These are phyloP conservation scores for Taphrina pruni DNA, from an alignment of 1,139 yeast species.

Conservation along the genomic window DNA sequence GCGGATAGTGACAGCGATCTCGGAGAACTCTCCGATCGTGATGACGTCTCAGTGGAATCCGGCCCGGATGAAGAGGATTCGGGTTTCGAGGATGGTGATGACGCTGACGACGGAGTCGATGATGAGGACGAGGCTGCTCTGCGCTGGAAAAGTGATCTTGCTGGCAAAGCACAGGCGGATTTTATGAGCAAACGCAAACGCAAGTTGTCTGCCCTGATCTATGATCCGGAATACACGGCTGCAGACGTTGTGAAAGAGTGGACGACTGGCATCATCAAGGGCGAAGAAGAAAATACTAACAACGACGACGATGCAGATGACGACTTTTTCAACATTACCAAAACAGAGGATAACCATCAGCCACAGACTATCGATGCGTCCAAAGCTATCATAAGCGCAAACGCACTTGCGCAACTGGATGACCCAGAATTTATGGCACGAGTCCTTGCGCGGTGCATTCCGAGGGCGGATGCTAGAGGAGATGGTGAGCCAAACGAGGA, in stretches of 20 bases:
- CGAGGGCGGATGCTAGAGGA: slow-evolving; percentile 47
- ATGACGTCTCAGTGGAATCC: slow-evolving; percentile 41
- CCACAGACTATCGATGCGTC: slow-evolving; percentile 50
- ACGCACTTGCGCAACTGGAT: slow-evolving; percentile 33
- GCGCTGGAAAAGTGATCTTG: slow-evolving; percentile 54
- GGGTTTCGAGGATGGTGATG: slow-evolving; percentile 12
- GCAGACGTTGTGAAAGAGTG: slow-evolving; percentile 54
- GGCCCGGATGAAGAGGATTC: slow-evolving; percentile 21
- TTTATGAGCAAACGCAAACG: slow-evolving; percentile 58
- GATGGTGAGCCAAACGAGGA: slow-evolving; percentile 49
- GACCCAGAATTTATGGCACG: slow-evolving; percentile 39
- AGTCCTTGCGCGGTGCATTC: slow-evolving; percentile 45
- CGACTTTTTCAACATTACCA: slow-evolving; percentile 68
- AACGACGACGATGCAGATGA: slow-evolving; percentile 68
- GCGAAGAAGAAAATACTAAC: slow-evolving; percentile 57
- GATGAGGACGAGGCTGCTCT: slow-evolving; percentile 53
- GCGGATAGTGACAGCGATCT: slow-evolving; percentile 58
- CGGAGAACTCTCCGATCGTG: slow-evolving; percentile 51
- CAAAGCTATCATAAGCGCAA: slow-evolving; percentile 39
- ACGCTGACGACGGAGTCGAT: slow-evolving; percentile 48
- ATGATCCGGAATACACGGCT: slow-evolving; percentile 58
- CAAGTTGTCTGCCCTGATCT: slow-evolving; percentile 81
- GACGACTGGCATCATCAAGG: slow-evolving; percentile 47
- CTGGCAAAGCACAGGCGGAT: slow-evolving; percentile 50
- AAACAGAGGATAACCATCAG: slow-evolving; percentile 48